Percentiles rank a stretch among this genome's conserved stretches.
These are phyloP conservation scores for Stenocarpella maydis DNA, from an alignment of 2,329 filamentous ascomycete genomes.

Conservation along the genomic window DNA sequence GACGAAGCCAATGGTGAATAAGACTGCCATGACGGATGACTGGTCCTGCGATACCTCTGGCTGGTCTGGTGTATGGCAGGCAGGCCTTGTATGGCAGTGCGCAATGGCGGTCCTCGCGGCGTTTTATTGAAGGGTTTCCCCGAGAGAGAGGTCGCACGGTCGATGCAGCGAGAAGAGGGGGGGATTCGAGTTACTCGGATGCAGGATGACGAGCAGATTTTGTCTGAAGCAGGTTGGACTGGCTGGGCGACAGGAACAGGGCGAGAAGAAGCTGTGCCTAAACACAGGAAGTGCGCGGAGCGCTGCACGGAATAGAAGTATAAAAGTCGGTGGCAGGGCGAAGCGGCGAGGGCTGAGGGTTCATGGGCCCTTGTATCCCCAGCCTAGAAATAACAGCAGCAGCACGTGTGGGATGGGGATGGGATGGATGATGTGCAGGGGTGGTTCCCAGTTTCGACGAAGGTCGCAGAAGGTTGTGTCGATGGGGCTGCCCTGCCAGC, in stretches of 20 bases:
- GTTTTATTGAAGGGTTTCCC: conserved; percentile 25
- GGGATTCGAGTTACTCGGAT: not conserved
- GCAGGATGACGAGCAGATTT: conserved; percentile 20
- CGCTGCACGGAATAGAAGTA: conserved; percentile 12
- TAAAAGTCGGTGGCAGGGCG: conserved; percentile 22
- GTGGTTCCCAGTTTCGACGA: conserved; percentile 38
- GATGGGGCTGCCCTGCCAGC: conserved; percentile 10
- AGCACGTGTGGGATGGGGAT: not conserved
- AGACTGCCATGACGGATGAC: conserved; percentile 55
- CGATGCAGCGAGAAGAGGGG: conserved; percentile 6
- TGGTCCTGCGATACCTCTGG: conserved; percentile 7
- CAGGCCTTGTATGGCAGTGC: not conserved
- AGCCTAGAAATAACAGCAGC: conserved; percentile 14
- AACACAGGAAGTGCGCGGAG: not conserved
- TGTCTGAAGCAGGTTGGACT: not conserved
- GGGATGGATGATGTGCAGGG: conserved; percentile 29
- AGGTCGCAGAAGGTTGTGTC: conserved; percentile 10
- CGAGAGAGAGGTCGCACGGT: not conserved
- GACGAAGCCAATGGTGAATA: conserved; percentile 70
- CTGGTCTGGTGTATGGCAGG: not conserved
- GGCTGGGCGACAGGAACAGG: conserved; percentile 7
- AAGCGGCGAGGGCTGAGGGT: conserved; percentile 14
- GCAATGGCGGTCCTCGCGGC: conserved; percentile 1
- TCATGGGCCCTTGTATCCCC: not conserved
- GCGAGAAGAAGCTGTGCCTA: not conserved